Evolutionary conservation across 2,329 filamentous ascomycete species (phyloP), one percentile per base, ranked within the genome.

Genomic region (Ascochyta pisi): DNA sequence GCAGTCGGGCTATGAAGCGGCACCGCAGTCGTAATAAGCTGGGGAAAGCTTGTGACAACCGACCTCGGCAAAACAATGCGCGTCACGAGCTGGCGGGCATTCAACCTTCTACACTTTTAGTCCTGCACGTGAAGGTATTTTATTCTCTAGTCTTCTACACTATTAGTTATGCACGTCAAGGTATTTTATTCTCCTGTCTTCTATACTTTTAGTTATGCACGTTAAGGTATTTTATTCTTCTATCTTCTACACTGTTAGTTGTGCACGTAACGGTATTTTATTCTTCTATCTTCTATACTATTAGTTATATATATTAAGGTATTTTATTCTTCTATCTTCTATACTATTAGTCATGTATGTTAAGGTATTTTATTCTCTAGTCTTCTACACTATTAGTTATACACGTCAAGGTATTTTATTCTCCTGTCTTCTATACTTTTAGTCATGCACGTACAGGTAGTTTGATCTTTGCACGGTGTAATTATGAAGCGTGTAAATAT

Each of bases 1-100:
- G 31, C 37, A 54, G 58, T 50, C 50, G 60, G 57, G 37, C 48
- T 45, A 50, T 61, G 58, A 50, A 40, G 58, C 42, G 50, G 45
- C 31, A 29, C 31, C 31, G 33, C 27, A 34, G 33, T 29, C 24
- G 51, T 23, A 13, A 23, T 33, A 50, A 50, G 24, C 41, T 50
- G 26, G 45, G 45, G 45, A 40, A 46, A 22, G 51, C 50, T 47
- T 29, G 35, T 45, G 34, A 42, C 5, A 5, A 24, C 15, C 27
- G 52, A 64, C 65, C 62, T 66, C 64, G 63, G 62, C 62, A 64
- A 63, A 56, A 22, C 16, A 24, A 13, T 26, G 23, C 38, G 45
- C 23, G 43, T 45, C 43, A 51, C 49, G 50, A 40, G 23, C 40
- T 26, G 40, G 26, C 16, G 19, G 16, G 7, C n/a, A 13, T 43